phyloP scores from a whole-genome alignment of 139 green algal species.

The Deuterostichococcus epilithicus region DNA sequence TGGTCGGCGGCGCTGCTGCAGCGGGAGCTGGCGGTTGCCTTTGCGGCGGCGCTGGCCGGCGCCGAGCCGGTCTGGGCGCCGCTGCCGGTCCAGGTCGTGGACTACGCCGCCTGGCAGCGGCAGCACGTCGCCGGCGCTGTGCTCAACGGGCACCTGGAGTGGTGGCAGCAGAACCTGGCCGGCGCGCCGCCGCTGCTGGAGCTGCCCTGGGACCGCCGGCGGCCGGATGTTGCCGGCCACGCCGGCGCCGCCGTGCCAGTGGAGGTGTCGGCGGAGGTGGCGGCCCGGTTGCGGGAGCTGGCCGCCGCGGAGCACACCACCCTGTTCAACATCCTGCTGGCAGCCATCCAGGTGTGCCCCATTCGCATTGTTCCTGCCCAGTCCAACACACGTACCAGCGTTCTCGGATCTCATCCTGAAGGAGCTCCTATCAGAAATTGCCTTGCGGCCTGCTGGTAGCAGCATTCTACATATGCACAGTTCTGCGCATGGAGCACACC shows the following conservation, averaged over 20 bases:
- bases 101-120: constrained; percentile 8
- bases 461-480: not conserved
- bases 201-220: not conserved
- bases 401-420: no score
- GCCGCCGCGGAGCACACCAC: not conserved
- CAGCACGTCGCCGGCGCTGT: not conserved
- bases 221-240: not conserved
- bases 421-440: no score
- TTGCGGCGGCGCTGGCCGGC: not conserved
- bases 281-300: not conserved
- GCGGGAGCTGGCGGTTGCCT: not conserved
- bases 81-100: constrained; percentile 7
- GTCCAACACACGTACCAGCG: no score
- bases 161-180: not conserved
- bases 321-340: constrained; percentile 5
- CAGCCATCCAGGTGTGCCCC: not conserved
- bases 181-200: not conserved
- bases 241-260: not conserved
- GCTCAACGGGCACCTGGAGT: not conserved
- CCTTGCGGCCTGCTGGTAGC: not conserved
- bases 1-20: not conserved
- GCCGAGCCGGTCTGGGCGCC: not conserved
- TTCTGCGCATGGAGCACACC: not conserved
- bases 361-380: no score
- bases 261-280: not conserved